Percentiles rank a stretch among this genome's conserved stretches.
Evolutionary conservation across 2,329 filamentous ascomycete genomes (phyloP).

Genomic region (Trichothecium roseum): DNA sequence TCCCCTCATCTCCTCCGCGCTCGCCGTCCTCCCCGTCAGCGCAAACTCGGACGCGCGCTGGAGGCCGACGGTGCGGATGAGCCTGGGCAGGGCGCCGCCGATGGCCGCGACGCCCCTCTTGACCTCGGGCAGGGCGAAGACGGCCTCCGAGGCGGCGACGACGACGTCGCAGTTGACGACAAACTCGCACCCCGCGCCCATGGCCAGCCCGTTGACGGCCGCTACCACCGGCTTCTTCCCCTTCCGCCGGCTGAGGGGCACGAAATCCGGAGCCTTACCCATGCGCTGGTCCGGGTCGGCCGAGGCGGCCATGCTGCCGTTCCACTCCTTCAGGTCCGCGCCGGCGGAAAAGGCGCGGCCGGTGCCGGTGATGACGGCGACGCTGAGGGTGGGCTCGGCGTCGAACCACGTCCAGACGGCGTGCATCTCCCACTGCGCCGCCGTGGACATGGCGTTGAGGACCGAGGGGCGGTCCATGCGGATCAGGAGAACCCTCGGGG

Average conservation of each 20-base stretch:
- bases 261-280: constrained; percentile 26
- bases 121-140: constrained; percentile 39
- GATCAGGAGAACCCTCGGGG: constrained; percentile 35
- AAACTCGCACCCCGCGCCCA: constrained; percentile 45
- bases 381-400: constrained; percentile 30
- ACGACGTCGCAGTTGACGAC: constrained; percentile 40
- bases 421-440: constrained; percentile 33
- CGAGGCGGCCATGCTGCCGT: constrained; percentile 14
- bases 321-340: constrained; percentile 40
- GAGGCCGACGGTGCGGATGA: constrained; percentile 22
- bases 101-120: constrained; percentile 39
- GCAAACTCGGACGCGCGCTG: constrained; percentile 14
- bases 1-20: constrained; percentile 11
- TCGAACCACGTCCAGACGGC: constrained; percentile 40
- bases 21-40: constrained; percentile 11
- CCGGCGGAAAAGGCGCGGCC: constrained; percentile 41
- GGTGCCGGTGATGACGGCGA: constrained; percentile 35
- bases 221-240: constrained; percentile 50
- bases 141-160: constrained; percentile 34
- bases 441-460: constrained; percentile 32
- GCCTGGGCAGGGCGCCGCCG: constrained; percentile 37
- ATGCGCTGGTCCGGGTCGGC: constrained; percentile 7
- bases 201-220: constrained; percentile 42
- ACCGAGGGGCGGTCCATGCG: constrained; percentile 37
- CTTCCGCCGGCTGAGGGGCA: constrained; percentile 27